These are phyloP conservation scores for Capsicum baccatum DNA, from an alignment of 257 asterid species.

Conservation along the genomic window DNA sequence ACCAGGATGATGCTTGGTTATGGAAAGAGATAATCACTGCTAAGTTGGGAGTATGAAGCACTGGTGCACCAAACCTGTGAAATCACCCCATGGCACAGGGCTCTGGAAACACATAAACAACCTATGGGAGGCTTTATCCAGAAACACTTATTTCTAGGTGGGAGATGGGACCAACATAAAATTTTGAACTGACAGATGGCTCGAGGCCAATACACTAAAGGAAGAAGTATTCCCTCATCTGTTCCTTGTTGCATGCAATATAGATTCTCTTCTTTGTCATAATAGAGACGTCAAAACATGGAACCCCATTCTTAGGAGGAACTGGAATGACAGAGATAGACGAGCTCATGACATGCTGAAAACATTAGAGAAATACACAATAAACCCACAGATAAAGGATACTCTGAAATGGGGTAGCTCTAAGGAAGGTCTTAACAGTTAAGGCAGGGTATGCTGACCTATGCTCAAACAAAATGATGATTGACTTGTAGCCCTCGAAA, in stretches of 20 bases:
- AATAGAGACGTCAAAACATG: slow-evolving; percentile 9
- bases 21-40: neutral
- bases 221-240: neutral
- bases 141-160: neutral
- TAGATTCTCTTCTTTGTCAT: neutral
- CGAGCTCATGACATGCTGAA: slow-evolving; percentile 1
- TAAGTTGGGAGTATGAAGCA: neutral
- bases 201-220: neutral
- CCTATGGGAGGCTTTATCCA: neutral
- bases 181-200: neutral
- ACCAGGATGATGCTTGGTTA: neutral
- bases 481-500: neutral
- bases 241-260: neutral
- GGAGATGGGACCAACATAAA: neutral
- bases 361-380: neutral
- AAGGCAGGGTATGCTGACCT: neutral
- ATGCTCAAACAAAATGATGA: neutral
- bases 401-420: neutral
- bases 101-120: neutral
- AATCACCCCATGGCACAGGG: neutral
- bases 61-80: neutral
- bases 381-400: neutral
- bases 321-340: neutral
- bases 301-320: neutral
- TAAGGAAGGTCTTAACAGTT: neutral